Evolutionary conservation across 176 grass and related monocot genomes (phyloP), one percentile per base, ranked within the genome.

Genomic region (Avena sativa): DNA sequence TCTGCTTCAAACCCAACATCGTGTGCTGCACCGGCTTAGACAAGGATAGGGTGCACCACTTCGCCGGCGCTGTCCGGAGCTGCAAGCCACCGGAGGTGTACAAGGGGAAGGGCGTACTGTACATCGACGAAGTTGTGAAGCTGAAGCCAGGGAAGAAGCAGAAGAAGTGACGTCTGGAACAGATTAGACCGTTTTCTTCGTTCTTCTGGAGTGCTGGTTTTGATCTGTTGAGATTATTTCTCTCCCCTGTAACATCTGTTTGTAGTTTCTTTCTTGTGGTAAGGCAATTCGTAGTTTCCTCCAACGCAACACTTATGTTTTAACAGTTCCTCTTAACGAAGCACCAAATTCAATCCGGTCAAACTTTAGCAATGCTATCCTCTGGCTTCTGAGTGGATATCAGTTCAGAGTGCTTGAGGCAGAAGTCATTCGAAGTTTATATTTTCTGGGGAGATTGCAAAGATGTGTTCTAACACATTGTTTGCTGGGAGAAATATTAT

Each of bases 41-140:
- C 63, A 93, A 92, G 83, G 67, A 88, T 7, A 79, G 89, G 74
- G 94, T 96, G 12, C 91, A 93, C 83, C 94, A 93, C 55, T 96
- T 96, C 16, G 94, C 94, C 0, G 94, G 91, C 1, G 86, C 91
- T 1, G 87, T 93, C 30, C 89, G 94, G 2, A 88, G 62, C 63
- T 92, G 89, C n/a, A 96, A 96, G 26, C 89, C 94, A 40, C 91
- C 94, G 4, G 94, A 96, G 80, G 85, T 96, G 72, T 96, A 96
- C 87, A 93, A 96, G 61, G 94, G 94, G 16, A 96, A 96, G 76
- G 89, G 89, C 4, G 79, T 96, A 79, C 8, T 82, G 14, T 96
- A 96, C 87, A 78, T 96, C 7, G 91, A 92, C 17, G 94, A 96
- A 84, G 82, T 91, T 59, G 60, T 93, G 36, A 93, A 92, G 89